A percentile compares a stretch with the other conserved stretches of the same genome.
phyloP scores from a whole-genome alignment of 352 stramenopile species.

The Aphanomyces invadans region DNA sequence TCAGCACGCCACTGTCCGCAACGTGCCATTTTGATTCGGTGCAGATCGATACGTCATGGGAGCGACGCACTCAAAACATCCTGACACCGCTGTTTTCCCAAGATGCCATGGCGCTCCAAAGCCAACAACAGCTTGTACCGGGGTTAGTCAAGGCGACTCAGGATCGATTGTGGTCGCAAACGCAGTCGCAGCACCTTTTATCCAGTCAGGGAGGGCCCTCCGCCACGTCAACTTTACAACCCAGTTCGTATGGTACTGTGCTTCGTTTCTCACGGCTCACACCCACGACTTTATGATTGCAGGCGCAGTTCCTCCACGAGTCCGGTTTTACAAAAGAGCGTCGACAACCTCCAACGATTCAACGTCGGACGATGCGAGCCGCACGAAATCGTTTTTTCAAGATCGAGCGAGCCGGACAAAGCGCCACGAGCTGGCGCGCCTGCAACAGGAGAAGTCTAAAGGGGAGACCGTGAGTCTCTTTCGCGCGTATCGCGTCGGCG shows the following conservation, averaged over 20 bases:
- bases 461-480: conserved; percentile 51
- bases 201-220: conserved; percentile 6
- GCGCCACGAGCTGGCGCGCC: conserved; percentile 44
- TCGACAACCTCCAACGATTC: neutral
- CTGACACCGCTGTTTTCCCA: conserved; percentile 70
- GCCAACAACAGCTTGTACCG: conserved; percentile 16
- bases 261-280: neutral
- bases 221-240: neutral
- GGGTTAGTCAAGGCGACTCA: conserved; percentile 24
- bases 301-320: neutral
- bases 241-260: neutral
- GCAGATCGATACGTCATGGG: conserved; percentile 60
- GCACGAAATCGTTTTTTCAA: conserved; percentile 41
- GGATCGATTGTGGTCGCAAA: conserved; percentile 22
- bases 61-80: conserved; percentile 49
- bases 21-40: conserved; percentile 39
- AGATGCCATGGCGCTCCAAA: conserved; percentile 44
- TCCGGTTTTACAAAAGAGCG: conserved; percentile 3
- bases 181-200: conserved; percentile 45
- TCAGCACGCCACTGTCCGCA: conserved; percentile 40
- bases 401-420: conserved; percentile 26
- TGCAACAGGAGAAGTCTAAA: conserved; percentile 47
- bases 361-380: neutral
- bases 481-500: conserved; percentile 55
- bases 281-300: neutral